Evolutionary conservation across 345 rosid species (phyloP), one percentile per base, ranked within the genome.

Genomic region (Syzygium grande): DNA sequence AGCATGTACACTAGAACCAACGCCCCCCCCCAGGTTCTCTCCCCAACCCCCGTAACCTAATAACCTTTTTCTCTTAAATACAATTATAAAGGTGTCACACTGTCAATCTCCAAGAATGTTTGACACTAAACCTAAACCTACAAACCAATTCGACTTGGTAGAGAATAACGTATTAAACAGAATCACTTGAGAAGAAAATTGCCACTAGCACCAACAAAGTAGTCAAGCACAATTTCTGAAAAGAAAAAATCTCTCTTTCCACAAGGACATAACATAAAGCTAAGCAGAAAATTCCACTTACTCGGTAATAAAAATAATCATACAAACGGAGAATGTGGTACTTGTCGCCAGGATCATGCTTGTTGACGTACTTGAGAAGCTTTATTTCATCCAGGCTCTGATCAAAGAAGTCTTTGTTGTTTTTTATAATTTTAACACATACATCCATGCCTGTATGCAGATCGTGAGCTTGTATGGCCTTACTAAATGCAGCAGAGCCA

Each of bases 401-500:
- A 92, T 98, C 99, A 88, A 98, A 98, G 90, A 98, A 98, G 90
- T 98, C 99, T 93, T 98, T 98, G 93, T 98, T 98, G 94, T 97
- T 98, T 92, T 98, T 98, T 89, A 98, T 96, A 79, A 98, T 98
- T 92, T 98, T 98, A 85, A 98, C 94, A 89, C 99, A 98, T 61
- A 98, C 99, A 73, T 98, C 99, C 96, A 97, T 96, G 88, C 99
- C 98, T 46, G 98, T 97, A 89, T 98, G 97, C 87, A 98, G 94
- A 90, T 98, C 99, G 93, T 98, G 99, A 38, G 99, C 99, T 93
- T 98, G 99, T 90, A 98, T 95, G 91, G 99, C 99, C 91, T 98
- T 98, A 89, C 99, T 98, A 88, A 98, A 98, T 52, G 99, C 99
- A 87, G 99, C 99, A 21, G 99, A 98, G 83, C 99, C 99, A 91